Base-by-base conservation (phyloP, 2,329 filamentous ascomycete genomes). In the Clonostachys rosea region DNA sequence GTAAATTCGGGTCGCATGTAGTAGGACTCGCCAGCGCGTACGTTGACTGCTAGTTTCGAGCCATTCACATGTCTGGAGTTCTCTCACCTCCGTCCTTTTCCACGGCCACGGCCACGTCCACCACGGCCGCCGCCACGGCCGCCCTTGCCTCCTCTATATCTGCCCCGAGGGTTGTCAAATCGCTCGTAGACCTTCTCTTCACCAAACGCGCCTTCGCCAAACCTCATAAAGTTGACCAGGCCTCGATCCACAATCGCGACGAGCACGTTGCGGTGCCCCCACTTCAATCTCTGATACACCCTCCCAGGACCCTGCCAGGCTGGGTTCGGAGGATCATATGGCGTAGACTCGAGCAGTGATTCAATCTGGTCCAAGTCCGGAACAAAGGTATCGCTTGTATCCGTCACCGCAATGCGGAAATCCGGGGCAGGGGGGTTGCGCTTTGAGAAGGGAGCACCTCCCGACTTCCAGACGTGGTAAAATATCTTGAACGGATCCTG, bases 181-280 rank as follows among this genome's bases (percentile, higher is more conserved):
- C 80, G 69, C 59, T 84, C 81, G 57, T 83, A 90, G 36, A 96
- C 59, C 63, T 70, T 81, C 65, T 95, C 90, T 52, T 82, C 78
- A 1, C 76, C 85, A 66, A 96, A 96, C 1, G 84, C 85, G 11
- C 83, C 84, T 70, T 97, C 91, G 2, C 80, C 83, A 49, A 96
- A 76, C 20, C 88, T 75, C 58, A 96, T 74, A 62, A 92, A 97
- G 63, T 92, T 97, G 42, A 91, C 86, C 18, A 97, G 77, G 0
- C 94, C 94, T 52, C 90, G 81, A 62, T 97, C 94, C 34, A 96
- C 91, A 3, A 97, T 80, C 0, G 91, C 94, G 20, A 99, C 64
- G 34, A 96, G 74, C 34, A 94, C 87, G 64, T 89, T 94, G 53
- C 89, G 80, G 63, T 86, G 84, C 2, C 91, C 94, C 58, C 95